Evolutionary conservation across 148 eudicot species (phyloP), one percentile per base, ranked within the genome.

Genomic region (Oxyria digyna): DNA sequence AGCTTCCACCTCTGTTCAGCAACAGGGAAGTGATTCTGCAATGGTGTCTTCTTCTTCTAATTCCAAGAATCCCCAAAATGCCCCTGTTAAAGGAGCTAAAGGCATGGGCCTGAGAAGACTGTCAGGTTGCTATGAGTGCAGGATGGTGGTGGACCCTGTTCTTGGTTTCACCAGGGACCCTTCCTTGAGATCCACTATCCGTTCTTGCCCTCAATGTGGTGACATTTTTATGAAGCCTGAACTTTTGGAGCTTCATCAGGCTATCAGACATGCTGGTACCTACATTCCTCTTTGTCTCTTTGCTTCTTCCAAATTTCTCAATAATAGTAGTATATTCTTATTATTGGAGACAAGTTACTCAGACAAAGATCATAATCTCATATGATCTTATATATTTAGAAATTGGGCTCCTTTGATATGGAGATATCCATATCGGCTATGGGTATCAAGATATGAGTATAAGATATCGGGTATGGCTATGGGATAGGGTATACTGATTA

Each of bases 91-190:
- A 11, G 55, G 55, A 26, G 55, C 55, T 20, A 49, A 49, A 4
- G 57, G 57, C 20, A 49, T 23, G 31, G 32, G 31, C 1, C 62
- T 54, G 62, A 54, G 62, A 31, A 24, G 62, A 3, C n/a, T 54
- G 6, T 84, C 97, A 0, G 97, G 97, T 13, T 92, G 97, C 46
- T 92, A 89, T 67, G 97, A 92, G 73, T 92, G 97, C 73, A 73
- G 89, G 70, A 87, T 91, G 73, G 65, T 31, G 38, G 88, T 89
- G 33, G 97, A 91, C 52, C 97, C 97, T 37, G 85, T 91, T 66
- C 80, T 91, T 70, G 80, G 89, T 2, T 81, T 86, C 73, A 83
- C 97, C 6, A 83, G 85, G 73, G 91, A 91, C 66, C 90, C 94
- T 69, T 85, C 96, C 69, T 74, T 87, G 32, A 85, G 93, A 75